Evolutionary conservation across 441 rosid genomes (phyloP), one percentile per base, ranked within the genome.

Genomic region (Adansonia madagascariensis): DNA sequence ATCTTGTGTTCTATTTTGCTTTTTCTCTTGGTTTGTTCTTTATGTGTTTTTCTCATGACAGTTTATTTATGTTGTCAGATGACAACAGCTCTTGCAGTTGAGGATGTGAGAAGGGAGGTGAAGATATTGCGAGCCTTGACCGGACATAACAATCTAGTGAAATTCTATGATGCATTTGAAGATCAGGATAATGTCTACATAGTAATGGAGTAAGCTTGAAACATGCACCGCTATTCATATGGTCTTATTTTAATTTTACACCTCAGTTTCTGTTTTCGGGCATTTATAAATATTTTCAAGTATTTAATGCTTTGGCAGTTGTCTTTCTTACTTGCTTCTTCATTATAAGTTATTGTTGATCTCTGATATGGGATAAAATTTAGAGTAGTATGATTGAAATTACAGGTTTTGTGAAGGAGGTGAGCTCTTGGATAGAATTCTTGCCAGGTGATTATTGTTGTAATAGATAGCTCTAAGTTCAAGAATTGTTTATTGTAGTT

Each of bases 331-430:
- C 53, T 50, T 35, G 68, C 64, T 65, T 35, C 39, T 35, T 35
- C 39, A 35, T 35, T 35, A 35, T 35, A 35, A 35, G 39, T 35
- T 35, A 35, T 35, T 35, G 39, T 35, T 35, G 39, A 35, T 35
- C 39, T 35, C 39, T 35, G 39, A 35, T 35, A 12, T 49, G 9
- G 62, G 63, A 2, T 53, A 56, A 43, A 44, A 10, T 43, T 63
- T 77, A 68, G 47, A 31, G 76, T 69, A 63, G 12, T 70, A 10
- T 43, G 14, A 7, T 56, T 75, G 53, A 18, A 78, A 73, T 81
- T 88, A 81, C 95, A 96, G 99, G 93, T 87, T 96, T 80, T 96
- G 99, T 82, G 97, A 89, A 87, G 99, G 99, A 81, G 99, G 99
- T 76, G 99, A 94, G 83, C 98, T 96, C 15, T 87, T 96, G 50